These are phyloP conservation scores for Cladochytrium replicatum DNA, from an alignment of 192 early-diverging fungal genomes.

Conservation along the genomic window DNA sequence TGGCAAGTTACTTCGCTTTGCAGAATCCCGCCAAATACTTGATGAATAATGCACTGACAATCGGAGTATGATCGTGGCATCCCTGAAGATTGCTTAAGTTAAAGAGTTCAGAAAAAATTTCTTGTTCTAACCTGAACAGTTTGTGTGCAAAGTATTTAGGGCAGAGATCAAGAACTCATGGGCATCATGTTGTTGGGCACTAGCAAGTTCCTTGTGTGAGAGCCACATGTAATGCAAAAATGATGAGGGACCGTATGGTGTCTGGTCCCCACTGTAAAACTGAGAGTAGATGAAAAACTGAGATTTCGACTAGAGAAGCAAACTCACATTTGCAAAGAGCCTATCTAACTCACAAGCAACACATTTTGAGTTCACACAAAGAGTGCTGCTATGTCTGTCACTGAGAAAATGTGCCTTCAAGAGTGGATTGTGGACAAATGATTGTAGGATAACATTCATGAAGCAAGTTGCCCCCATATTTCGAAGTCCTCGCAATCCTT, in stretches of 20 bases:
- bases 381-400: constrained; percentile 59
- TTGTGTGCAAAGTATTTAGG: constrained; percentile 74
- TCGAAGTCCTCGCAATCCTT: constrained; percentile 74
- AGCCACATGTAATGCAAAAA: constrained; percentile 89
- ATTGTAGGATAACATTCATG: constrained; percentile 89
- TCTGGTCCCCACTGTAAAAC: constrained; percentile 57
- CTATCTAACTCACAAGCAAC: constrained; percentile 91
- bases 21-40: constrained; percentile 78
- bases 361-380: constrained; percentile 32
- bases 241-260: constrained; percentile 70
- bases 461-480: constrained; percentile 96
- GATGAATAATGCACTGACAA: constrained; percentile 83
- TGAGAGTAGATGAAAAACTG: constrained; percentile 7
- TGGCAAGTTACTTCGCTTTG: constrained; percentile 86
- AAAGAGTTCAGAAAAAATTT: constrained; percentile 4
- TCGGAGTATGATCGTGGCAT: constrained; percentile 10
- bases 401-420: constrained; percentile 83
- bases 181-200: constrained; percentile 92
- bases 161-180: constrained; percentile 94
- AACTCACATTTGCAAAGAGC: constrained; percentile 58
- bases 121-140: constrained; percentile 15
- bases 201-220: constrained; percentile 73
- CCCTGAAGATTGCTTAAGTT: constrained; percentile 13
- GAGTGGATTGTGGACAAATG: constrained; percentile 84
- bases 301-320: not conserved